Base-by-base conservation (phyloP, 208 protist genomes). In the Acanthamoeba castellanii region DNA sequence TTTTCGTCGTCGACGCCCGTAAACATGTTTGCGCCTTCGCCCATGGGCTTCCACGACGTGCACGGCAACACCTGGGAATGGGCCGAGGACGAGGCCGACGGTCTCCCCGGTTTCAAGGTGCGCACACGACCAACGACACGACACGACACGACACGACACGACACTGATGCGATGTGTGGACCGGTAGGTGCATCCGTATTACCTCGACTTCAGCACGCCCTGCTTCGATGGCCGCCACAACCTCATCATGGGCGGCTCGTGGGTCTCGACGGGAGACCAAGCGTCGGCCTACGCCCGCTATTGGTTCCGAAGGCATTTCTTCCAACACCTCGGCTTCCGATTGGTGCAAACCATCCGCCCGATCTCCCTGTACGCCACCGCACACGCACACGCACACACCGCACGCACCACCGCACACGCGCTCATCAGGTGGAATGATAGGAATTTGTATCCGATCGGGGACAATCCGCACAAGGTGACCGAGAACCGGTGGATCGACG, bases 21-120 rank as follows among this genome's bases (percentile, higher is more conserved):
- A 3, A 45, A 89, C 37, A 66, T 89, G 50, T 89, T 66, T 45
- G 37, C 59, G 57, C 95, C 91, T 4, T 45, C 90, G 27, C n/a
- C 64, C 5, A 14, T 30, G 68, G 95, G 93, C 42, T 87, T 98
- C 88, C 98, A 98, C 96, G 98, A 99, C 90, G 98, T 99, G 34
- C 94, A 99, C 25, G 99, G 99, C 76, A 99, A 99, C 96, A 98
- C 98, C 61, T 99, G 99, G 99, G 98, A 99, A 96, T 98, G 98
- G 96, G 98, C 97, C 95, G 98, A 98, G 89, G 98, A 98, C n/a
- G 61, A 96, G 27, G 98, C 99, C 55, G 97, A 98, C 95, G 98
- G 98, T 0, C 98, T 99, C 94, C 94, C 93, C 13, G 98, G 98
- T 18, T 99, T 99, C 97, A 95, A 96, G 42, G 68, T 76, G 2